These are phyloP conservation scores for Schizophyllum commune DNA, from an alignment of 1,284 basidiomycete species.

Conservation along the genomic window DNA sequence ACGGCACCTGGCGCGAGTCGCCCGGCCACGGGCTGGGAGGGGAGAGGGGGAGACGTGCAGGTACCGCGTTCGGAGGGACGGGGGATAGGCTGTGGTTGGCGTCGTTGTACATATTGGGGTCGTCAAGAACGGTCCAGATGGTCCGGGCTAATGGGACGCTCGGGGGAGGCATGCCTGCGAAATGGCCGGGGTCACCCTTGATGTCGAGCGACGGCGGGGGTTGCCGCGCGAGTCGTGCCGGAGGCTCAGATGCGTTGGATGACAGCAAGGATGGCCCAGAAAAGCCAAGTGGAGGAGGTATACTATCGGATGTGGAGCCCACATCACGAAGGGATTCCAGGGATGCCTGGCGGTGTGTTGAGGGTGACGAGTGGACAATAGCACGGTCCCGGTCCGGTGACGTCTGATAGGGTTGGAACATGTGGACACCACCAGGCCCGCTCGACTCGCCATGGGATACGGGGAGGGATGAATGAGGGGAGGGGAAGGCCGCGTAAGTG, in stretches of 20 bases:
- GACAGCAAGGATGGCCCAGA: not conserved
- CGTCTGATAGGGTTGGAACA: not conserved
- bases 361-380: not conserved
- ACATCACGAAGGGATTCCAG: not conserved
- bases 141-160: not conserved
- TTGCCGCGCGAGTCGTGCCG: not conserved
- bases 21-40: not conserved
- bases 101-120: not conserved
- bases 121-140: not conserved
- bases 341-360: not conserved
- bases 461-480: constrained; percentile 1
- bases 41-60: constrained; percentile 3
- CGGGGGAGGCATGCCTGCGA: not conserved
- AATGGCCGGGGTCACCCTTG: not conserved
- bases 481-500: constrained; percentile 9
- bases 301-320: not conserved
- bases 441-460: constrained; percentile 7
- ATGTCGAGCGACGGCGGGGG: not conserved
- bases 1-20: constrained; percentile 1
- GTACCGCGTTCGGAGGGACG: not conserved
- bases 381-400: not conserved
- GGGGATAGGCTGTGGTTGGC: not conserved
- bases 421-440: not conserved
- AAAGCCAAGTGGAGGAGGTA: not conserved
- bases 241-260: not conserved